Base-by-base conservation (phyloP, 2,329 filamentous ascomycete genomes). In the Alternaria incomplexa region DNA sequence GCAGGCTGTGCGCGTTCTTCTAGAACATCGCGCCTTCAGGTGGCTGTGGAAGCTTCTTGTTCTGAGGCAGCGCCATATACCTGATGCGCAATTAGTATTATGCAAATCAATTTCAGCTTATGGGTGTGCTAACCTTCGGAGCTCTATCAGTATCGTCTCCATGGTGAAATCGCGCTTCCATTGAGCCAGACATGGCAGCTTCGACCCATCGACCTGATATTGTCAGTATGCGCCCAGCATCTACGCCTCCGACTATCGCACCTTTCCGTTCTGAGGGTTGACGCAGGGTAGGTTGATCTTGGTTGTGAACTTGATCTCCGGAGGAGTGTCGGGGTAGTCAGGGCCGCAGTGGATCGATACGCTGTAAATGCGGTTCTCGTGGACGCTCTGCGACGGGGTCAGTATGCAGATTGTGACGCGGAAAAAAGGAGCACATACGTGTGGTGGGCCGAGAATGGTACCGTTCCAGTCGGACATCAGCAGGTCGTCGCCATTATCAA, bases 381-480 rank as follows among this genome's bases (percentile, higher is more conserved):
- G 95, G 66, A 91, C 93, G 82, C 93, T 97, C 92, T 96, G 76
- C 17, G 30, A 54, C 9, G 11, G 6, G 43, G 46, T 74, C 30
- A 73, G 63, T 56, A 28, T 11, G 4, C 3, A 28, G 26, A 6
- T 2, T 13, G 1, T 6, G 15, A n/a, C 28, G 9, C 68, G 56
- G 4, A 32, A n/a, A 20, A 17, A 40, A 47, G 32, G 32, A 50
- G 50, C 10, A 84, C 92, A 77, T 86, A 97, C 96, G 81, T 98
- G 94, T 79, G 96, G 95, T 72, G 96, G 96, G 1, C 96, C 96
- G 53, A 97, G 89, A 70, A 99, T 98, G 15, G 96, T 99, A 75
- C 95, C 96, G 77, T 97, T 97, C 96, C 96, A 99, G 85, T 97
- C 93, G 68, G 92, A 95, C 94, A 99, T 97, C 81, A 96, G 88